A percentile compares a stretch with the other conserved stretches of the same genome.
Evolutionary conservation across 148 eudicot genomes (phyloP).

Genomic region (Heliosperma pusillum): DNA sequence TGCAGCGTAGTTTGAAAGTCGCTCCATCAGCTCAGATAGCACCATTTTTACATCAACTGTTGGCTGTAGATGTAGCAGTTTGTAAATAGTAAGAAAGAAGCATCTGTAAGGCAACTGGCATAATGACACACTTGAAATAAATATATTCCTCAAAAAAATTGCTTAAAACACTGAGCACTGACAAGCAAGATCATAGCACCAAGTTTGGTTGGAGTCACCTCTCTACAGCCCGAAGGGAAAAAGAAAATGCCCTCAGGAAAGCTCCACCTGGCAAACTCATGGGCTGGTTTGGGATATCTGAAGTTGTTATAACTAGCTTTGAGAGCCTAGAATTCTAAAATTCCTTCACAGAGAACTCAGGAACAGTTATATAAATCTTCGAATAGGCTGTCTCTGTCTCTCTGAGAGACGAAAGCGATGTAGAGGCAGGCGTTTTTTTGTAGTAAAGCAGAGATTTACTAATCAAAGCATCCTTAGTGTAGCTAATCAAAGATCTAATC

Average conservation of each 20-base stretch:
- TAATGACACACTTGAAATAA: not conserved
- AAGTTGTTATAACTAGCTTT: too few species aligned
- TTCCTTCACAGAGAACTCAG: not conserved
- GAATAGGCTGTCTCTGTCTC: not conserved
- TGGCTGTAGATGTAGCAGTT: constrained; percentile 52
- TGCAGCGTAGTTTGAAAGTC: constrained; percentile 90
- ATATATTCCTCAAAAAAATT: not conserved
- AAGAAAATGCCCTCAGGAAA: not conserved
- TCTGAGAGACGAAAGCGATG: not conserved
- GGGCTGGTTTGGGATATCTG: too few species aligned
- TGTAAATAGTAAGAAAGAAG: constrained; percentile 10
- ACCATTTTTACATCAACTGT: constrained; percentile 88
- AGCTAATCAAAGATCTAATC: not conserved
- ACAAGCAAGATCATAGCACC: not conserved
- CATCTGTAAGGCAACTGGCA: not conserved
- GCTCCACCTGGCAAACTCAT: not conserved
- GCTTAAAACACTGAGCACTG: not conserved
- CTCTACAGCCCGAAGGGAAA: not conserved
- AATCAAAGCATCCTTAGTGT: not conserved
- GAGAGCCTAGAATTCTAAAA: not conserved
- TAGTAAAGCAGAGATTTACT: not conserved
- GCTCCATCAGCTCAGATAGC: constrained; percentile 88
- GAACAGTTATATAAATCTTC: not conserved
- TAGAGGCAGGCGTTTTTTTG: not conserved
- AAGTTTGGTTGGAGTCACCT: not conserved